phyloP scores from a whole-genome alignment of 257 asterid genomes.

The Solanum virginianum region DNA sequence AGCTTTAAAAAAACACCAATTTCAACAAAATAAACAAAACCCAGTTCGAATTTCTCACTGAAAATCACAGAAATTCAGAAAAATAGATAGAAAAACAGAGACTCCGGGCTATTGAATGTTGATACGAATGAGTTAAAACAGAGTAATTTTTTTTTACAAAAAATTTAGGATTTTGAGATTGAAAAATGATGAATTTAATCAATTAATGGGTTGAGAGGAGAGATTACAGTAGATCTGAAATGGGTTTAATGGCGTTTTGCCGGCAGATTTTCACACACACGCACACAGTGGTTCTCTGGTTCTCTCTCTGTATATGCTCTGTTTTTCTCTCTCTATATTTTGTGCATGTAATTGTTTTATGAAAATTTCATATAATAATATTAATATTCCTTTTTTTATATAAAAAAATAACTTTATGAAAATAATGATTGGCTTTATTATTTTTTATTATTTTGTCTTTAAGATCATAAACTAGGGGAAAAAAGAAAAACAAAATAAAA shows the following conservation, averaged over 20 bases:
- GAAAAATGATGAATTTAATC: conserved; percentile 6
- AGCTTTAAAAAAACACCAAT: not conserved
- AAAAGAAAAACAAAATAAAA: not conserved
- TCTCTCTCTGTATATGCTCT: not conserved
- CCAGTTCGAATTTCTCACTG: conserved; percentile 3
- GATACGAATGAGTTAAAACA: not conserved
- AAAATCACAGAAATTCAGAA: not conserved
- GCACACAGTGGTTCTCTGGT: not conserved
- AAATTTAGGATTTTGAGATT: conserved; percentile 1
- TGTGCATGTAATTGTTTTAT: not conserved
- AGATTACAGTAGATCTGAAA: conserved; percentile 26
- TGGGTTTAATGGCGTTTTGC: not conserved
- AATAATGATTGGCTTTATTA: not conserved
- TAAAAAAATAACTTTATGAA: not conserved
- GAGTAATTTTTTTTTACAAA: not conserved
- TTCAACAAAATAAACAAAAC: conserved; percentile 1
- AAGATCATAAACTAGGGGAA: not conserved
- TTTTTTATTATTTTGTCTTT: not conserved
- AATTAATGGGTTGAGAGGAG: not conserved
- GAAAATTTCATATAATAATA: not conserved
- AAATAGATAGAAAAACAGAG: not conserved
- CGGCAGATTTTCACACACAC: not conserved
- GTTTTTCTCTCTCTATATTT: conserved; percentile 7
- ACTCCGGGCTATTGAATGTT: not conserved
- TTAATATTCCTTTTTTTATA: not conserved